Percentiles rank a stretch among this genome's conserved stretches.
Evolutionary conservation across 768 basidiomycete genomes (phyloP).

Genomic region (Suillus weaverae): DNA sequence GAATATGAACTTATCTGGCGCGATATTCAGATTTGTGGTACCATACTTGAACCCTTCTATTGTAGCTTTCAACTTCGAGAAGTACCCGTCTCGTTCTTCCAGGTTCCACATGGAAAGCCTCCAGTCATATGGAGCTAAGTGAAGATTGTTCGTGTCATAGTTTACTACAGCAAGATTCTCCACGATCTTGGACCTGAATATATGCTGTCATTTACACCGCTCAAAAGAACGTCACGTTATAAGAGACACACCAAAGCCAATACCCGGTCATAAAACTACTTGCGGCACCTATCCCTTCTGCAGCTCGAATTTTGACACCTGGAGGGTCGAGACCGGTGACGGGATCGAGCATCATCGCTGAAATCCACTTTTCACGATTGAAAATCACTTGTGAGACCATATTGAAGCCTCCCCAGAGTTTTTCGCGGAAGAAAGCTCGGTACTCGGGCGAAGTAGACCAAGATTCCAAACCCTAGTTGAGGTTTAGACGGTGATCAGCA

Average conservation of each 20-base stretch:
- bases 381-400: conserved; percentile 85
- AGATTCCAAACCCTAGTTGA: conserved; percentile 75
- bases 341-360: conserved; percentile 88
- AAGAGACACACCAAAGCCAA: conserved; percentile 76
- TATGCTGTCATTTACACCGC: neutral
- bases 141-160: conserved; percentile 89
- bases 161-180: conserved; percentile 92
- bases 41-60: conserved; percentile 79
- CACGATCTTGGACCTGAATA: conserved; percentile 79
- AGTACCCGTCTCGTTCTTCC: conserved; percentile 89
- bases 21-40: neutral
- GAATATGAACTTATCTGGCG: neutral
- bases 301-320: conserved; percentile 83
- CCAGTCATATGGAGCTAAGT: conserved; percentile 91
- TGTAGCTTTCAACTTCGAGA: conserved; percentile 74
- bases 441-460: conserved; percentile 91
- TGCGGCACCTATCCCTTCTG: conserved; percentile 90
- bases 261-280: conserved; percentile 87
- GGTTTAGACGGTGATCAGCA: neutral
- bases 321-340: conserved; percentile 89
- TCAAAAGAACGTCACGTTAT: neutral
- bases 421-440: conserved; percentile 88
- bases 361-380: conserved; percentile 87
- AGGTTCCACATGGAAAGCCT: conserved; percentile 85
- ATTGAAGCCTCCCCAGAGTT: conserved; percentile 74